Evolutionary conservation across 768 basidiomycete genomes (phyloP), one percentile per base, ranked within the genome.

Genomic region (Amyloporia xantha): DNA sequence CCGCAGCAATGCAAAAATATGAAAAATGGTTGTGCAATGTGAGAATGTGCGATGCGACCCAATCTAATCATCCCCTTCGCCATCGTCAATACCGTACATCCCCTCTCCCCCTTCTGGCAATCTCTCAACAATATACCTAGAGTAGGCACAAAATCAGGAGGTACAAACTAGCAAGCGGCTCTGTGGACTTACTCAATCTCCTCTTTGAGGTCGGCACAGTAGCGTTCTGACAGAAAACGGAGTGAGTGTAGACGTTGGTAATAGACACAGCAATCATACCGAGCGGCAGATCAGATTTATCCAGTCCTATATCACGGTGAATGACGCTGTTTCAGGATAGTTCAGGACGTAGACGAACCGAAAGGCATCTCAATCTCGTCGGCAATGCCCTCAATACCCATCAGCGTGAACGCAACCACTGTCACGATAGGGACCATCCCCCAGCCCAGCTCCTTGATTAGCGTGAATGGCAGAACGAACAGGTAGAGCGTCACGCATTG

Each of bases 331-430:
- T n/a, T n/a, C n/a, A n/a, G n/a, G n/a, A n/a, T n/a, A n/a, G n/a
- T n/a, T n/a, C 20, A n/a, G 2, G n/a, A 33, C 19, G 33, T 7
- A 15, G 20, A 65, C 73, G 41, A 52, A 84, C 91, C 93, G 57
- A 96, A 96, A 0, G 94, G 94, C 83, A 88, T 87, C 65, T 96
- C 93, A 56, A 95, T 91, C 66, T 91, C 84, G 52, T 94, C 86
- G 0, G 94, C 93, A 55, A 96, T 97, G 4, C 91, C 92, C 71
- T 96, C 93, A 44, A 97, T 89, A 15, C 92, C 91, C 79, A 93
- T 92, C 45, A 96, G 77, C 0, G 88, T 93, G 70, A 94, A 92
- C 6, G 90, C 82, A 24, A 93, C 84, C 12, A 87, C 79, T 19
- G 90, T 91, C 17, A 91, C 82, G 21, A 93, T 73, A n/a, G 87